Evolutionary conservation across 140 eudicot species (phyloP).

Genomic region (Bidens hawaiensis): DNA sequence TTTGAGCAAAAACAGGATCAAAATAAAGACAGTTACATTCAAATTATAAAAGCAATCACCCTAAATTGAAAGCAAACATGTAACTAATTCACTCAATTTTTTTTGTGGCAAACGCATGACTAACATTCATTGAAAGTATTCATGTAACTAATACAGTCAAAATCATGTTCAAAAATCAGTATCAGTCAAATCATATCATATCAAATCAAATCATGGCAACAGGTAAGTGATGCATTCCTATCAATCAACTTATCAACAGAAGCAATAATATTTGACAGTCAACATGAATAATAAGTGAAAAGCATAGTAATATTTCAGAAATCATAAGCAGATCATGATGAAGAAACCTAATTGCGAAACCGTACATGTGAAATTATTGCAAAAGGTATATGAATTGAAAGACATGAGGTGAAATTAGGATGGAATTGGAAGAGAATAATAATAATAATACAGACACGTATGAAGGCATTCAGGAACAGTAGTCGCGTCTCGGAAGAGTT

Average conservation of each 20-base stretch:
- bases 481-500: slow-evolving; percentile 68
- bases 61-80: slow-evolving; percentile 10
- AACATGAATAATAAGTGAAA: not conserved
- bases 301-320: not conserved
- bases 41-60: not conserved
- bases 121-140: not conserved
- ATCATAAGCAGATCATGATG: slow-evolving; percentile 9
- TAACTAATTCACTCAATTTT: not conserved
- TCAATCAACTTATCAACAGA: slow-evolving; percentile 7
- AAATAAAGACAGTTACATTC: not conserved
- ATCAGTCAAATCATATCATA: slow-evolving; percentile 15
- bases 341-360: slow-evolving; percentile 21
- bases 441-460: slow-evolving; percentile 52
- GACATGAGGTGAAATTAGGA: no score
- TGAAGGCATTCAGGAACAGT: slow-evolving; percentile 88
- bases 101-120: slow-evolving; percentile 14
- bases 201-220: slow-evolving; percentile 1
- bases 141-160: not conserved
- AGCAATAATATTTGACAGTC: not conserved
- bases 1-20: slow-evolving; percentile 20
- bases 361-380: not conserved
- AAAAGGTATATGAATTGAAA: slow-evolving; percentile 10
- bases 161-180: not conserved
- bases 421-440: not conserved
- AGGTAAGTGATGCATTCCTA: not conserved